Evolutionary conservation across 1,139 yeast species (phyloP).

Genomic region (Spathaspora sp.): DNA sequence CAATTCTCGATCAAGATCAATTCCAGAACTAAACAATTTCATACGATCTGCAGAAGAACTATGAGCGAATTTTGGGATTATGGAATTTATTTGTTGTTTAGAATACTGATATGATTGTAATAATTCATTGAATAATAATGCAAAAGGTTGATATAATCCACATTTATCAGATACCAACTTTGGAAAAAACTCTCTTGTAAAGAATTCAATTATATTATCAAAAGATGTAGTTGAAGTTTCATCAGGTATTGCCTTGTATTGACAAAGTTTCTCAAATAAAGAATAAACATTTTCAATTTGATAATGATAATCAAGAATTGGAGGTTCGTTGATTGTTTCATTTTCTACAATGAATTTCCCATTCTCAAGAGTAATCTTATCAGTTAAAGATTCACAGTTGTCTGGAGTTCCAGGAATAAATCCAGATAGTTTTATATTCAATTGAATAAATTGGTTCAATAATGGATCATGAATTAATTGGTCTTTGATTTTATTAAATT

Average conservation of each 20-base stretch:
- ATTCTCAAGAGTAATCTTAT: slow-evolving; percentile 1
- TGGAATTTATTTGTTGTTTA: not conserved
- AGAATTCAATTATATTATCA: not conserved
- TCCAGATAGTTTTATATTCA: slow-evolving; percentile 6
- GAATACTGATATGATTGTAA: not conserved
- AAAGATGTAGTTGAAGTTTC: not conserved
- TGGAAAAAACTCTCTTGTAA: slow-evolving; percentile 1
- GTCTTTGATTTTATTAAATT: slow-evolving; percentile 6
- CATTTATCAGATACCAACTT: not conserved
- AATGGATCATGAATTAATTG: slow-evolving; percentile 9
- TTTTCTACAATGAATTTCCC: slow-evolving; percentile 3
- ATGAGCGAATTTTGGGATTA: not conserved
- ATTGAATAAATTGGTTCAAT: slow-evolving; percentile 8
- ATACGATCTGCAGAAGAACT: not conserved
- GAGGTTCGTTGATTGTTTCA: not conserved
- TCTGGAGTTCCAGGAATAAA: not conserved
- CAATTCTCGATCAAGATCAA: not conserved
- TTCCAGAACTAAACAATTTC: not conserved
- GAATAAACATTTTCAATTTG: slow-evolving; percentile 9
- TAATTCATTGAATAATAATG: slow-evolving; percentile 3
- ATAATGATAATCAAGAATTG: slow-evolving; percentile 10
- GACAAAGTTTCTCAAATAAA: slow-evolving; percentile 5
- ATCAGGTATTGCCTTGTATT: not conserved
- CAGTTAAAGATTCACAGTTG: not conserved
- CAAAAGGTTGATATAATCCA: slow-evolving; percentile 4